Evolutionary conservation across 2,329 filamentous ascomycete genomes (phyloP), one percentile per base, ranked within the genome.

Genomic region (Aspergillus vadensis): DNA sequence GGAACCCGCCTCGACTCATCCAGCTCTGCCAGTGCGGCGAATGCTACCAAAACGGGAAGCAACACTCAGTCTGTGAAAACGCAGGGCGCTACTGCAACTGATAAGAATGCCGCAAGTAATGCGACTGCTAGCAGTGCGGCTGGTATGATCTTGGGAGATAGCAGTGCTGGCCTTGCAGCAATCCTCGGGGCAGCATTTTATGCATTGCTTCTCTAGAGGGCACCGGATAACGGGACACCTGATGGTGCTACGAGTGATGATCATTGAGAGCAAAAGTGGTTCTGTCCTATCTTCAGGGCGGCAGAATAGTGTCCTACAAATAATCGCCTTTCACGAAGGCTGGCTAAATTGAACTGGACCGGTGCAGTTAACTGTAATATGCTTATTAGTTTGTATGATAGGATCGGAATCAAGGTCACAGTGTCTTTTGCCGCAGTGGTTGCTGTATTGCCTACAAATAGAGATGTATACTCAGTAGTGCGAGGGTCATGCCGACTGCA

Each of bases 171-270:
- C 19, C 58, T 73, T 23, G 48, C 75, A 57, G 74, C 71, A n/a
- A 70, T 66, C 51, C 66, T 68, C 14, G 73, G 70, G 43, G 69
- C 69, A 25, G 75, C 70, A 2, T 62, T 66, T 5, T 67, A 74
- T 55, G 73, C 70, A 43, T 63, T 74, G 54, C 63, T 75, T 25
- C 64, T 70, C 17, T 75, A 68, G 41, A 39, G 3, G 36, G 27
- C 25, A 15, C 25, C n/a, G 4, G 25, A 17, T 10, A 5, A 32
- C n/a, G 47, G 15, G 25, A 4, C n/a, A 15, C 30, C n/a, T 12
- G 47, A 30, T 50, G 23, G 25, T 19, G 47, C 30, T 17, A 30
- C 17, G 47, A 49, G 25, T 44, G 19, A 23, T 49, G 44, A 8
- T 15, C 3, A 5, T n/a, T 4, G n/a, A 32, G n/a, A 17, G 4